phyloP scores from a whole-genome alignment of 2,329 filamentous ascomycete species.

The Corynespora cassiicola region DNA sequence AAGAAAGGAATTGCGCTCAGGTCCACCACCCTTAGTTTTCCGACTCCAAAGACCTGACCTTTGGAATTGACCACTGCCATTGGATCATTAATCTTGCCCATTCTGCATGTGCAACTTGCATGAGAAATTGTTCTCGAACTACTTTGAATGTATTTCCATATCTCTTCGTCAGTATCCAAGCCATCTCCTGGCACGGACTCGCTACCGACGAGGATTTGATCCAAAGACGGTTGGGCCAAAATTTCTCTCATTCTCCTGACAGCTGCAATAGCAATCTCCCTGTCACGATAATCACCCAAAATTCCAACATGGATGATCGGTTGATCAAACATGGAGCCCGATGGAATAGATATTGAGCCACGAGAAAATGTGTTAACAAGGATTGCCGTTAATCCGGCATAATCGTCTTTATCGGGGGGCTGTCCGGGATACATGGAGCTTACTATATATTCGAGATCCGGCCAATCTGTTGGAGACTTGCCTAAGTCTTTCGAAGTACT shows the following conservation, averaged over 20 bases:
- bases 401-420: constrained; percentile 31
- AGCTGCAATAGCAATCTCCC: constrained; percentile 40
- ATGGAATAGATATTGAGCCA: constrained; percentile 43
- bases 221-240: constrained; percentile 23
- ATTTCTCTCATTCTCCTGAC: constrained; percentile 41
- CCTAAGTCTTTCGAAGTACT: constrained; percentile 23
- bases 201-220: constrained; percentile 21
- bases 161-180: constrained; percentile 33
- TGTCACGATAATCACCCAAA: constrained; percentile 39
- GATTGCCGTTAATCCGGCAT: constrained; percentile 33
- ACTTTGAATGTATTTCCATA: constrained; percentile 27
- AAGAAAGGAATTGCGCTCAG: constrained; percentile 37
- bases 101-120: constrained; percentile 32
- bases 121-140: constrained; percentile 24
- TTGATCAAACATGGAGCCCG: constrained; percentile 30
- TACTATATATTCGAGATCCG: constrained; percentile 35
- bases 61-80: constrained; percentile 44
- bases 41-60: constrained; percentile 38
- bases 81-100: constrained; percentile 33
- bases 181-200: constrained; percentile 38
- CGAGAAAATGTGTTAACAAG: constrained; percentile 44
- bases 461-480: constrained; percentile 27
- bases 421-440: constrained; percentile 27
- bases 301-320: constrained; percentile 46
- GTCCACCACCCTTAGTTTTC: constrained; percentile 41